Conservation (phyloP, 257 asterid genomes). For the Scutellaria baicalensis region DNA sequence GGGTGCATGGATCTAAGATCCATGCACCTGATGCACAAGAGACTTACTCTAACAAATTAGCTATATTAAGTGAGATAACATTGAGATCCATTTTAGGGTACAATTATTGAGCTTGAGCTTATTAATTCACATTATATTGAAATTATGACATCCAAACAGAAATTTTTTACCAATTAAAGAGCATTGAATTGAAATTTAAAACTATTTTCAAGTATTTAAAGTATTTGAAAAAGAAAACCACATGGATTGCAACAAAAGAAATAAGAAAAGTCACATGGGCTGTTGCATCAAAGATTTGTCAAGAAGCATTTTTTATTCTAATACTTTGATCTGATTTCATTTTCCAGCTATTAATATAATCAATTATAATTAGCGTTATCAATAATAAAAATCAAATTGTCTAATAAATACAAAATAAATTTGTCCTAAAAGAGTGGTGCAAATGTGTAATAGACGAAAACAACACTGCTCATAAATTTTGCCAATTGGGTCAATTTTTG, state of each 20-base stretch:
- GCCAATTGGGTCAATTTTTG: not conserved
- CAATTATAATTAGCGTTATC: not conserved
- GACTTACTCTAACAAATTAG: too few relatives aligned
- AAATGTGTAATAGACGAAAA: not conserved
- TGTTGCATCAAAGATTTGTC: slow-evolving; percentile 7
- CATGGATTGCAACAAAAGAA: not conserved
- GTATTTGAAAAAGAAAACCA: not conserved
- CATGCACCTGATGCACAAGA: too few relatives aligned
- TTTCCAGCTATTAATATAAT: not conserved
- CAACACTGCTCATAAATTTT: not conserved
- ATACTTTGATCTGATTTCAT: not conserved
- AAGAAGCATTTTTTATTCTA: not conserved
- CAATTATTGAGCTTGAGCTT: too few relatives aligned
- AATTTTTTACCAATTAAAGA: not conserved
- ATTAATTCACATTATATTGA: too few relatives aligned
- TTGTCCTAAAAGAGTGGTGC: not conserved
- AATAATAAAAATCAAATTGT: slow-evolving; percentile 10
- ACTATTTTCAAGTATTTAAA: not conserved
- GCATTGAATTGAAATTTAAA: not conserved
- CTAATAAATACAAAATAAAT: not conserved
- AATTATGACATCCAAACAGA: too few relatives aligned
- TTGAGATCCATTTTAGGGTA: too few relatives aligned
- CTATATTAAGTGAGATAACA: too few relatives aligned
- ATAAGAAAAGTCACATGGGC: slow-evolving; percentile 20
- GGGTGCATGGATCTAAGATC: too few relatives aligned